phyloP scores from a whole-genome alignment of 1,284 basidiomycete genomes.

The Tremellales sp. region DNA sequence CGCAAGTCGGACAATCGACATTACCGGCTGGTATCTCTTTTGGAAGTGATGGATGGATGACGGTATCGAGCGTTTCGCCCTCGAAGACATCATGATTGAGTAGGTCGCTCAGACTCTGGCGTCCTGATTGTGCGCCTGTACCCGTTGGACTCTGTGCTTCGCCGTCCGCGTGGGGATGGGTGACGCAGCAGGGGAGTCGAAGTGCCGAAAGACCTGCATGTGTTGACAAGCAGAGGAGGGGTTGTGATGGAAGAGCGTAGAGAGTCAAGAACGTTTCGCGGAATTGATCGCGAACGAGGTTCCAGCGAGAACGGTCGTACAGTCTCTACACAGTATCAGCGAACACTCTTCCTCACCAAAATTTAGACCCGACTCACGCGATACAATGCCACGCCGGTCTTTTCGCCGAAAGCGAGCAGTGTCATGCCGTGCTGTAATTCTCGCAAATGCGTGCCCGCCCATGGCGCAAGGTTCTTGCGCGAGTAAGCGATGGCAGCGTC shows the following conservation, averaged over 20 bases:
- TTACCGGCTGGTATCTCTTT: conserved; percentile 56
- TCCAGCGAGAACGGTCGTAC: conserved; percentile 76
- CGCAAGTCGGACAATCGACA: conserved; percentile 88
- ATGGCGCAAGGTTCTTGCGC: conserved; percentile 73
- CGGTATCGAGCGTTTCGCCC: too few relatives aligned
- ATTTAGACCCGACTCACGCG: conserved; percentile 29
- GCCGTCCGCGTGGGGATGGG: conserved; percentile 44
- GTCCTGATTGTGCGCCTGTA: too few relatives aligned
- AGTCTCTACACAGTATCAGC: conserved; percentile 57
- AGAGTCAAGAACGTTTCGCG: conserved; percentile 77
- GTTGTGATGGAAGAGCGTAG: conserved; percentile 78
- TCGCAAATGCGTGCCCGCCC: conserved; percentile 70
- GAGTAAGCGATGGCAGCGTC: conserved; percentile 79
- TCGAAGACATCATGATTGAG: too few relatives aligned
- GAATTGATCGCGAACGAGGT: conserved; percentile 67
- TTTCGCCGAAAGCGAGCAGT: conserved; percentile 63
- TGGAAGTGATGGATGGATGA: conserved; percentile 3
- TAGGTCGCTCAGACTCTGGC: too few relatives aligned
- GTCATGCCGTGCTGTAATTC: conserved; percentile 75
- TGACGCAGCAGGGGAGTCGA: conserved; percentile 69
- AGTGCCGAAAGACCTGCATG: conserved; percentile 83
- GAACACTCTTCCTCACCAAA: background rate
- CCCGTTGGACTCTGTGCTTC: too few relatives aligned
- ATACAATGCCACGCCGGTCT: conserved; percentile 42
- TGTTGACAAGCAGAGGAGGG: conserved; percentile 76